Percentiles rank a stretch among this genome's conserved stretches.
Evolutionary conservation across 208 protist genomes (phyloP).

Genomic region (Crithidia brevicula): DNA sequence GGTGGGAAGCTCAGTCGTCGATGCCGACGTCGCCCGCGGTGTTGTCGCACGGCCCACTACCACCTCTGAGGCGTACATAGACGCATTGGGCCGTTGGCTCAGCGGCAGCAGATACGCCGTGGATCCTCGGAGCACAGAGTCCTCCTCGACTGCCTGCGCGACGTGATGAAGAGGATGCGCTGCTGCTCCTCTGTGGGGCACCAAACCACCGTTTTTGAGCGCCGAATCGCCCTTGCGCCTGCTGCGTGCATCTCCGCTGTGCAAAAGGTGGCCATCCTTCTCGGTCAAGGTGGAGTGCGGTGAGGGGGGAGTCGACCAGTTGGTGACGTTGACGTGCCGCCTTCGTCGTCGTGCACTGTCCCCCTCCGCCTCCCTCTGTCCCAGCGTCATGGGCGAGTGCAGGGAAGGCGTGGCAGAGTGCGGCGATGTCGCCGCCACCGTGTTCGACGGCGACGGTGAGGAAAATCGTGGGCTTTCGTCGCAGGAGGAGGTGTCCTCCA

Average conservation of each 20-base stretch:
- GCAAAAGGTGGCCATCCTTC: neutral
- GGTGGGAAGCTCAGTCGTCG: too few relatives aligned
- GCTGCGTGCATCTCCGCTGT: neutral
- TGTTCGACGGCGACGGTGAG: constrained; percentile 3
- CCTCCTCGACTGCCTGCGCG: too few relatives aligned
- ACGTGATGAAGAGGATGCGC: too few relatives aligned
- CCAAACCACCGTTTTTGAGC: neutral
- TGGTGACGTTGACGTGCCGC: neutral
- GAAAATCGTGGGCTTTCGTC: neutral
- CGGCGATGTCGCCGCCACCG: neutral
- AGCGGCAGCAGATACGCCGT: neutral
- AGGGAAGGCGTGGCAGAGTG: constrained; percentile 6
- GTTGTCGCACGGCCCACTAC: too few relatives aligned
- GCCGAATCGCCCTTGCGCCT: neutral
- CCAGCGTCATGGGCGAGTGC: neutral
- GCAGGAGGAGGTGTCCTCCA: constrained; percentile 29
- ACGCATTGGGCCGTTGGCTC: neutral
- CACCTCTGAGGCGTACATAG: neutral
- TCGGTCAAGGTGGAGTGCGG: neutral
- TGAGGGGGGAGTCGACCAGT: neutral
- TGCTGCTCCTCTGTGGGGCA: neutral
- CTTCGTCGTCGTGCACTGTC: neutral
- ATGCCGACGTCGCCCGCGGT: too few relatives aligned
- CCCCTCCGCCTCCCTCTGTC: neutral
- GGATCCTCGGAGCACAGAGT: neutral